Evolutionary conservation across 768 basidiomycete genomes (phyloP), one percentile per base, ranked within the genome.

Genomic region (Strobilomyces dryophilus): DNA sequence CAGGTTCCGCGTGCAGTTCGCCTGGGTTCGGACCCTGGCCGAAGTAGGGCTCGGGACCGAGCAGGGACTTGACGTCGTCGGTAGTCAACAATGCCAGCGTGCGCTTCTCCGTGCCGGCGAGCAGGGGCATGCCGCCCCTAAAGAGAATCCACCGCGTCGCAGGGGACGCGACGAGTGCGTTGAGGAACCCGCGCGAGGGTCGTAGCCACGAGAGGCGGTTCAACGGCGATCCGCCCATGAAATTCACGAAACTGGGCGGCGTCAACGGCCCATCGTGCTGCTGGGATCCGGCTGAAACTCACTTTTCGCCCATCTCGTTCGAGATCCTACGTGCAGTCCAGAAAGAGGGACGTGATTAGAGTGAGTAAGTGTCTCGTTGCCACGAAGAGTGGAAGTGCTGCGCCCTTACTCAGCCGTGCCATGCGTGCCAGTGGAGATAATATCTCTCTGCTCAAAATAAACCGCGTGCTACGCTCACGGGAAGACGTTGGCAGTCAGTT

Each of bases 201-300:
- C 91, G 79, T 34, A 94, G 76, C 84, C 93, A 93, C 1, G 88
- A 84, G 18, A 92, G 76, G 15, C 91, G 84, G 67, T 92, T 92
- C 31, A 92, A 71, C 40, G 87, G 83, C 50, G 89, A 88, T 37
- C 87, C 80, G 32, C 70, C 73, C 58, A 79, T 65, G 66, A 81
- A 81, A 57, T 81, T 79, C 26, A 73, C 65, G 47, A 73, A 68
- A 49, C 85, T 75, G 54, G 18, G 18, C 21, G n/a, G 21, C 12
- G 50, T 61, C 52, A 48, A 41, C 37, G 39, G 32, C n/a, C 17
- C 21, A 32, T 20, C 42, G 21, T 27, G 26, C 40, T n/a, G 32
- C 26, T 18, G 35, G 46, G 34, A 49, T 39, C 40, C 20, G 45
- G 20, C 21, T 18, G 36, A 31, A 20, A 61, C 68, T 64, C 55